Evolutionary conservation across 805 yeast genomes (phyloP).

Genomic region (Suhomyces sp.): DNA sequence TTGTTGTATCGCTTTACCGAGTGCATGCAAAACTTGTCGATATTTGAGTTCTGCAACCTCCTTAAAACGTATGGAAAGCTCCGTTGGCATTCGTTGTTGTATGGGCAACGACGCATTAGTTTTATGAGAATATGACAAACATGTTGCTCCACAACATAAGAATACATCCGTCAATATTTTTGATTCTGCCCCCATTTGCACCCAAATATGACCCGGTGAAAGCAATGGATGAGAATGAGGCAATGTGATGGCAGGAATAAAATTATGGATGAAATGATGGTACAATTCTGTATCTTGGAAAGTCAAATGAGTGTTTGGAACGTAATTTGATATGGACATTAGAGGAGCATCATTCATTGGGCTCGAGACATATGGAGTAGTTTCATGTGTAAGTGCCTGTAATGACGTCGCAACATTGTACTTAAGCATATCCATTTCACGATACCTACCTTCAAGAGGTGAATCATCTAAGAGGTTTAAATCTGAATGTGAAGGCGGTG

Average conservation of each 20-base stretch:
- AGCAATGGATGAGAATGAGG: conserved; percentile 17
- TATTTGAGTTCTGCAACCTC: conserved; percentile 11
- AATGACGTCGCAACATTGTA: no score
- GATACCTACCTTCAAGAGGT: not conserved
- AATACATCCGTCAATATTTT: conserved; percentile 49
- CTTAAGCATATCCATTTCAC: no score
- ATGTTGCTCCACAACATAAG: conserved; percentile 15
- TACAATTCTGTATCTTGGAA: conserved; percentile 9
- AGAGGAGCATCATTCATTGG: conserved; percentile 3
- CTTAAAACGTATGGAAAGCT: conserved; percentile 15
- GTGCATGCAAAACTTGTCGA: conserved; percentile 6
- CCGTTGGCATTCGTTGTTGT: conserved; percentile 21
- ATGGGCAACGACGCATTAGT: not conserved
- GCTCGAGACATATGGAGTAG: not conserved
- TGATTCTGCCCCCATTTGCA: conserved; percentile 61
- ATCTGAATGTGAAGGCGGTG: no score
- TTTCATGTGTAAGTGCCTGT: no score
- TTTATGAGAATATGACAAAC: conserved; percentile 1
- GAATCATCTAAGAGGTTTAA: not conserved
- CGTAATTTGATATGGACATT: conserved; percentile 6
- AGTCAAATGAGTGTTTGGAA: conserved; percentile 8
- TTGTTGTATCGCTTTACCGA: conserved; percentile 16
- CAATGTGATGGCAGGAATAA: conserved; percentile 15
- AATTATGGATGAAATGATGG: conserved; percentile 13
- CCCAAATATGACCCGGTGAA: conserved; percentile 15